Percentiles rank a stretch among this genome's conserved stretches.
Evolutionary conservation across 352 stramenopile genomes (phyloP).

Genomic region (Phytopythium helicoides): DNA sequence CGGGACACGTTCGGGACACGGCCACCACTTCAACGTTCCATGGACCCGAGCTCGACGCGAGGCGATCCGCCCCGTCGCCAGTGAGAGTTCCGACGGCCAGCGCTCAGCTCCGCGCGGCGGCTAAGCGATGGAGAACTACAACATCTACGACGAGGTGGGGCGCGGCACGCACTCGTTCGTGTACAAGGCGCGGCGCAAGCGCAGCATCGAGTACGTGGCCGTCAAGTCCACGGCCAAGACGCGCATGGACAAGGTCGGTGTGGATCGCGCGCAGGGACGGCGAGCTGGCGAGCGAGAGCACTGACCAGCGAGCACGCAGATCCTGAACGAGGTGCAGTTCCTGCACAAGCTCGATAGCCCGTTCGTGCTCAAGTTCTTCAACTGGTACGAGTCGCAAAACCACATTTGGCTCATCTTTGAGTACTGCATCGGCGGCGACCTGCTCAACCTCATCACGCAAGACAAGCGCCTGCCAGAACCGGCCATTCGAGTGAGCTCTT

Average conservation of each 20-base stretch:
- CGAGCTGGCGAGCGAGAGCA: neutral
- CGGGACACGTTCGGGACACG: no score
- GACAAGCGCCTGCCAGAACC: slow-evolving; percentile 81
- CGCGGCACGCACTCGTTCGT: slow-evolving; percentile 89
- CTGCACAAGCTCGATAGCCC: slow-evolving; percentile 85
- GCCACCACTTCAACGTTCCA: no score
- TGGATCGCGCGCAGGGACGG: slow-evolving; percentile 7
- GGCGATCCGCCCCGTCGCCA: no score
- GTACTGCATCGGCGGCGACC: slow-evolving; percentile 91
- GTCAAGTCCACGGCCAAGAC: slow-evolving; percentile 92
- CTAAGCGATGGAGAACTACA: slow-evolving; percentile 93
- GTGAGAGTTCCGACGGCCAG: no score
- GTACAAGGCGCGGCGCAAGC: slow-evolving; percentile 91
- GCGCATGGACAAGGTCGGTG: slow-evolving; percentile 87
- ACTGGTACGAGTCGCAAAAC: slow-evolving; percentile 96
- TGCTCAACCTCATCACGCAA: slow-evolving; percentile 90
- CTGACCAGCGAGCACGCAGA: slow-evolving; percentile 41
- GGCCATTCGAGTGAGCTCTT: slow-evolving; percentile 55
- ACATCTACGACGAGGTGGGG: slow-evolving; percentile 94
- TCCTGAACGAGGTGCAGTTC: slow-evolving; percentile 86
- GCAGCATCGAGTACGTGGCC: slow-evolving; percentile 92
- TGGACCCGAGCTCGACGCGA: no score
- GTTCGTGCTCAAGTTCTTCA: slow-evolving; percentile 91
- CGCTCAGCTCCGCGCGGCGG: no score
- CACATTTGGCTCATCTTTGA: slow-evolving; percentile 96